These are phyloP conservation scores for Garcia nutans DNA, from an alignment of 345 rosid species.

Conservation along the genomic window DNA sequence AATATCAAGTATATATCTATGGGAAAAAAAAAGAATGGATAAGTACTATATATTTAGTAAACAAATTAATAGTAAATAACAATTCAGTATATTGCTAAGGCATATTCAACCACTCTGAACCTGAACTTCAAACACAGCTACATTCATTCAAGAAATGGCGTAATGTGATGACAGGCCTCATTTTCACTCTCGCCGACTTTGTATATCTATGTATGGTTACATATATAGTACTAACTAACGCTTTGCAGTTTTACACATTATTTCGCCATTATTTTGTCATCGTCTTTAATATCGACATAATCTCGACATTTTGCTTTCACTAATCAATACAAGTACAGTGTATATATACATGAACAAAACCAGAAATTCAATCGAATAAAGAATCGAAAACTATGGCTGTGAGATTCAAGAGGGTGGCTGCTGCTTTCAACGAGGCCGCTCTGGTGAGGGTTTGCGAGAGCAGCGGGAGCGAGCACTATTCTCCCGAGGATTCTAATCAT, in stretches of 20 bases:
- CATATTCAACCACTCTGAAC: too few relatives aligned
- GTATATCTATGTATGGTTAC: not conserved
- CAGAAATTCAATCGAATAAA: not conserved
- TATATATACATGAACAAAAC: too few relatives aligned
- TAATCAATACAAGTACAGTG: too few relatives aligned
- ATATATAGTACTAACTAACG: not conserved
- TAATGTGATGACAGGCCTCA: too few relatives aligned
- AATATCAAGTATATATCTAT: too few relatives aligned
- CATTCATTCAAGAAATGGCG: too few relatives aligned
- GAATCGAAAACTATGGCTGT: not conserved
- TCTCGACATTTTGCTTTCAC: not conserved
- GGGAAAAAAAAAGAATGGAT: too few relatives aligned
- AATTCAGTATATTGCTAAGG: too few relatives aligned
- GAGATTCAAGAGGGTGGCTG: conserved; percentile 15
- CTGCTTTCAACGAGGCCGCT: conserved; percentile 22
- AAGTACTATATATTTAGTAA: too few relatives aligned
- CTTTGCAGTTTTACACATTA: not conserved
- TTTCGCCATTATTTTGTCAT: not conserved
- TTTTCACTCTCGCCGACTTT: too few relatives aligned
- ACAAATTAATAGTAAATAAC: too few relatives aligned
- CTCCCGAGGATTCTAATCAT: conserved; percentile 41
- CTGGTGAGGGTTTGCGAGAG: conserved; percentile 44
- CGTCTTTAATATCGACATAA: not conserved
- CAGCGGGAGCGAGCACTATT: conserved; percentile 72
- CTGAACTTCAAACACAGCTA: too few relatives aligned